A percentile compares a stretch with the other conserved stretches of the same genome.
phyloP scores from a whole-genome alignment of 139 green algal genomes.

The Chlorella sp. region DNA sequence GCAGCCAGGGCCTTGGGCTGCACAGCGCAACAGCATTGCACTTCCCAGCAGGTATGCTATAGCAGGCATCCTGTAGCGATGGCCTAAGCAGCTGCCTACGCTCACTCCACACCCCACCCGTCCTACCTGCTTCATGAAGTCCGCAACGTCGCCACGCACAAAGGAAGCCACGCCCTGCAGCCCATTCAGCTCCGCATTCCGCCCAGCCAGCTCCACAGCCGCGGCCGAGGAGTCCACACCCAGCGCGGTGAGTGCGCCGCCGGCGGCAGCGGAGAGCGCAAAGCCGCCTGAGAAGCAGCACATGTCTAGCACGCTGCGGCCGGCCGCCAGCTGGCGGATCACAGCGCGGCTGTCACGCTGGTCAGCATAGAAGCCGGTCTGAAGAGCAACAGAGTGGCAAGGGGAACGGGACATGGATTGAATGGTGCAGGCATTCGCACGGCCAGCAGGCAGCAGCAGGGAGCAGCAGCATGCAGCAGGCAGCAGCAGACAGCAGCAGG shows the following conservation, averaged over 20 bases:
- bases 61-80: too few species aligned
- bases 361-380: slow-evolving; percentile 83
- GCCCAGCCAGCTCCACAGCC: slow-evolving; percentile 74
- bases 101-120: too few species aligned
- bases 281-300: slow-evolving; percentile 92
- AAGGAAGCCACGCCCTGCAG: slow-evolving; percentile 62
- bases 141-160: slow-evolving; percentile 65
- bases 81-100: too few species aligned
- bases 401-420: too few species aligned
- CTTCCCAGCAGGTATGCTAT: too few species aligned
- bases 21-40: too few species aligned
- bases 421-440: too few species aligned
- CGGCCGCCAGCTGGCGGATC: slow-evolving; percentile 61
- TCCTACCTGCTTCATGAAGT: slow-evolving; percentile 73
- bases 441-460: background rate
- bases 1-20: background rate
- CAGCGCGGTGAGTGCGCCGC: slow-evolving; percentile 4
- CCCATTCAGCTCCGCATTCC: slow-evolving; percentile 85
- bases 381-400: background rate
- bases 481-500: too few species aligned
- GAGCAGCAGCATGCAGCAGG: background rate
- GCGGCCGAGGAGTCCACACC: slow-evolving; percentile 75
- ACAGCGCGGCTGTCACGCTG: slow-evolving; percentile 86
- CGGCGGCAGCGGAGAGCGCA: slow-evolving; percentile 57
- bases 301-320: slow-evolving; percentile 84